phyloP scores from a whole-genome alignment of 2,329 filamentous ascomycete genomes.

The Cryphonectria japonica region DNA sequence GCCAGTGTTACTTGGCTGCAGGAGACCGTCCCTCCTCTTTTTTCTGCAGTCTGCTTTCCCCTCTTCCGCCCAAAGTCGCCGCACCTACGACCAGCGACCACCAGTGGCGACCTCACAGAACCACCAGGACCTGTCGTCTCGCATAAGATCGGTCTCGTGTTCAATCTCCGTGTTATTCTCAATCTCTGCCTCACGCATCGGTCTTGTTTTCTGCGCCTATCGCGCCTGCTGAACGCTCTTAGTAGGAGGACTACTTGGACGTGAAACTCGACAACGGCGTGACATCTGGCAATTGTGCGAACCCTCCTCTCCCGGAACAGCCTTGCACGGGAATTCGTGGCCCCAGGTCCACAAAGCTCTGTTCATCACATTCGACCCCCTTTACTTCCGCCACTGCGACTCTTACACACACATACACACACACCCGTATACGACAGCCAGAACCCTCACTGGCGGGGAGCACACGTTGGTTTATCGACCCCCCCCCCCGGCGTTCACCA shows the following conservation, averaged over 20 bases:
- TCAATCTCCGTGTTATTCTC: slow-evolving; percentile 13
- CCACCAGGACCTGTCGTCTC: slow-evolving; percentile 2
- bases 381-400: neutral
- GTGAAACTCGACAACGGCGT: neutral
- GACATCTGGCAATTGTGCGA: neutral
- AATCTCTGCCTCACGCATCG: slow-evolving; percentile 13
- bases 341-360: slow-evolving; percentile 1
- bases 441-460: neutral
- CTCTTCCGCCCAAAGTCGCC: slow-evolving; percentile 16
- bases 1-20: slow-evolving; percentile 12
- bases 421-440: neutral
- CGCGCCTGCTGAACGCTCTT: neutral
- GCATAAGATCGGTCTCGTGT: slow-evolving; percentile 10
- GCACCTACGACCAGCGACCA: slow-evolving; percentile 17
- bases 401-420: too few species aligned
- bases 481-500: neutral
- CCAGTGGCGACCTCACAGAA: slow-evolving; percentile 10
- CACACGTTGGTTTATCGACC: neutral
- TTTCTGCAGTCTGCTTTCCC: slow-evolving; percentile 14
- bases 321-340: neutral
- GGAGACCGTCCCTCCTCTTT: slow-evolving; percentile 13
- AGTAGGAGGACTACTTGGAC: slow-evolving; percentile 17
- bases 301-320: neutral
- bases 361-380: neutral
- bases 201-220: slow-evolving; percentile 4